phyloP scores from a whole-genome alignment of 2,329 filamentous ascomycete species.

The Thelonectria blattea region DNA sequence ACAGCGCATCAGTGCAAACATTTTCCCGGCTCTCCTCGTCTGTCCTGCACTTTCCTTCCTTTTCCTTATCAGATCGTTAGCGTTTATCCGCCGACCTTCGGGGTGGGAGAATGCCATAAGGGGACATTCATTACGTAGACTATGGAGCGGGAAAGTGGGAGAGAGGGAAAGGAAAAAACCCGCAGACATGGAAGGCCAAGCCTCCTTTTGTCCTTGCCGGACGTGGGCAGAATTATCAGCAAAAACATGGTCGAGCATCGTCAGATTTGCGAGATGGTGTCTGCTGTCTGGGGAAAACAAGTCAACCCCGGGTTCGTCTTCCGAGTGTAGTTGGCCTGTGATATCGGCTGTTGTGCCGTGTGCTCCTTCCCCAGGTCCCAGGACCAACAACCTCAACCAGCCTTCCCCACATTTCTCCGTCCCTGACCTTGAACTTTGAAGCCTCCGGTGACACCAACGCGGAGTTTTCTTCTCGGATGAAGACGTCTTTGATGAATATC shows the following conservation, averaged over 20 bases:
- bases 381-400: background rate
- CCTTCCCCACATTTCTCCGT: background rate
- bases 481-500: background rate
- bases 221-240: background rate
- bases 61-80: constrained; percentile 17
- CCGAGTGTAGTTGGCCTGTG: background rate
- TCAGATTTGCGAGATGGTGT: background rate
- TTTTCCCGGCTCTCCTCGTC: background rate
- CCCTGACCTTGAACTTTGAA: too few species aligned
- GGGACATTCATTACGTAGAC: constrained; percentile 9
- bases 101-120: background rate
- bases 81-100: constrained; percentile 11
- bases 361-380: background rate
- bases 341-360: constrained; percentile 9
- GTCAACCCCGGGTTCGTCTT: background rate
- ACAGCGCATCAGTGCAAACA: background rate
- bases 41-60: background rate
- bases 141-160: background rate
- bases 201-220: background rate
- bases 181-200: background rate
- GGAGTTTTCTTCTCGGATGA: background rate
- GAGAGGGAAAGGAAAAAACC: background rate
- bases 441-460: too few species aligned
- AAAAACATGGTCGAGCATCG: background rate
- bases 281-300: background rate